A percentile compares a stretch with the other conserved stretches of the same genome.
These are phyloP conservation scores for Daucus carota DNA, from an alignment of 129 eudicot species.

Conservation along the genomic window DNA sequence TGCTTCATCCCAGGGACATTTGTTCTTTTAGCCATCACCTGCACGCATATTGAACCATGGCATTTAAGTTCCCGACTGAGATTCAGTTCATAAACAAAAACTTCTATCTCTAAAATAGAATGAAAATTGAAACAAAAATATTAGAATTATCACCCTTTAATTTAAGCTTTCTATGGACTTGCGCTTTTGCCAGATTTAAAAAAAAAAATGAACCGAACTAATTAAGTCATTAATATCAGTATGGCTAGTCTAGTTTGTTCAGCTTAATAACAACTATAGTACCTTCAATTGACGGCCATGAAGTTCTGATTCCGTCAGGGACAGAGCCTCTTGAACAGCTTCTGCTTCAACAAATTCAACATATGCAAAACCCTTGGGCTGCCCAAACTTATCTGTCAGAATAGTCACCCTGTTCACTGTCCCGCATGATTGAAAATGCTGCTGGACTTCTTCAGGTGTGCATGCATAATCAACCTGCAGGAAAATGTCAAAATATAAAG, in stretches of 20 bases:
- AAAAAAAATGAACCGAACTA: neutral
- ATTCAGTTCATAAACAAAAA: neutral
- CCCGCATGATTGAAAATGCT: conserved; percentile 93
- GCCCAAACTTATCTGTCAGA: conserved; percentile 89
- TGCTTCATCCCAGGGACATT: conserved; percentile 98
- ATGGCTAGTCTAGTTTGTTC: neutral
- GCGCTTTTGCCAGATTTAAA: neutral
- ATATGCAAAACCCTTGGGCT: conserved; percentile 97
- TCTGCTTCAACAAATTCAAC: conserved; percentile 89
- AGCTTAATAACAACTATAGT: neutral
- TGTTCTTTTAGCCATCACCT: conserved; percentile 88
- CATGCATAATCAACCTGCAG: conserved; percentile 97
- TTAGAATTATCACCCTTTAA: neutral
- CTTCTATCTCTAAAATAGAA: neutral
- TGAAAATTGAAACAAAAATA: neutral
- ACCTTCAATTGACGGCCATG: conserved; percentile 99
- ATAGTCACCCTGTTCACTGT: conserved; percentile 94
- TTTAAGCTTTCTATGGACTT: neutral
- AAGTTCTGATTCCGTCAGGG: conserved; percentile 85
- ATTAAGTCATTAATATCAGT: neutral
- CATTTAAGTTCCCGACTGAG: neutral
- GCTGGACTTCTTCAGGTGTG: conserved; percentile 99
- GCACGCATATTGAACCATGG: conserved; percentile 6
- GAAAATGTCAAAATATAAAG: neutral
- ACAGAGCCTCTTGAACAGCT: conserved; percentile 87